These are phyloP conservation scores for Emericellopsis cladophorae DNA, from an alignment of 2,329 filamentous ascomycete genomes.

Conservation along the genomic window DNA sequence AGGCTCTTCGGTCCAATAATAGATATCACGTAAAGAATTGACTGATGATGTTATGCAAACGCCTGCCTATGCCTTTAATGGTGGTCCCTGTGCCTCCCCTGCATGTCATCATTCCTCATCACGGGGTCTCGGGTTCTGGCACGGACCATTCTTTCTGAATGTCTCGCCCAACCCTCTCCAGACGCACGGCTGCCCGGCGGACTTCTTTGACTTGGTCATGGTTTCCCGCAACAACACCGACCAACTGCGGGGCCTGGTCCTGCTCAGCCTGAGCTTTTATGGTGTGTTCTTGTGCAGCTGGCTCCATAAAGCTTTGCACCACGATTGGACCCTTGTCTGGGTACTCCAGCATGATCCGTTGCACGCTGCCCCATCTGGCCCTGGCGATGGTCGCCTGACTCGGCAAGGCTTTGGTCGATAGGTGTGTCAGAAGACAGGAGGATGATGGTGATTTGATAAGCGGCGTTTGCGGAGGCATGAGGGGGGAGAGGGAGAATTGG, in stretches of 20 bases:
- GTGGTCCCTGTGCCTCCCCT: not conserved
- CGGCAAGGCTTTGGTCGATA: slow-evolving; percentile 38
- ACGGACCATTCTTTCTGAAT: slow-evolving; percentile 39
- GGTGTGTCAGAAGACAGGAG: slow-evolving; percentile 24
- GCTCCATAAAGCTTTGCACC: slow-evolving; percentile 29
- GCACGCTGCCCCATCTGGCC: slow-evolving; percentile 37
- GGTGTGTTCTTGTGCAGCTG: slow-evolving; percentile 2
- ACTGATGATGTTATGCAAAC: not conserved
- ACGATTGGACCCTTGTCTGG: slow-evolving; percentile 26
- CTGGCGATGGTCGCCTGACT: slow-evolving; percentile 39
- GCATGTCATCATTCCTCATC: too few species aligned
- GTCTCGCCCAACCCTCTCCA: slow-evolving; percentile 41
- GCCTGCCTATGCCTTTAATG: not conserved
- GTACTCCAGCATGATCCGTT: slow-evolving; percentile 48
- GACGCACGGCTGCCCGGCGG: slow-evolving; percentile 33
- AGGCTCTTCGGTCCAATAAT: slow-evolving; percentile 11
- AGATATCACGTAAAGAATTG: slow-evolving; percentile 2
- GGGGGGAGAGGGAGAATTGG: slow-evolving; percentile 43
- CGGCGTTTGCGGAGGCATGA: slow-evolving; percentile 25
- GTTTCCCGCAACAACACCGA: slow-evolving; percentile 37
- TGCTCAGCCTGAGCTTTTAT: not conserved
- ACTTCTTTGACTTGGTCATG: slow-evolving; percentile 36
- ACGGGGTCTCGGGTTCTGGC: too few species aligned
- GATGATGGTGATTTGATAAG: slow-evolving; percentile 40
- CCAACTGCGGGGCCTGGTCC: slow-evolving; percentile 32